phyloP scores from a whole-genome alignment of 352 stramenopile species.

The Nothophytophthora sp. region DNA sequence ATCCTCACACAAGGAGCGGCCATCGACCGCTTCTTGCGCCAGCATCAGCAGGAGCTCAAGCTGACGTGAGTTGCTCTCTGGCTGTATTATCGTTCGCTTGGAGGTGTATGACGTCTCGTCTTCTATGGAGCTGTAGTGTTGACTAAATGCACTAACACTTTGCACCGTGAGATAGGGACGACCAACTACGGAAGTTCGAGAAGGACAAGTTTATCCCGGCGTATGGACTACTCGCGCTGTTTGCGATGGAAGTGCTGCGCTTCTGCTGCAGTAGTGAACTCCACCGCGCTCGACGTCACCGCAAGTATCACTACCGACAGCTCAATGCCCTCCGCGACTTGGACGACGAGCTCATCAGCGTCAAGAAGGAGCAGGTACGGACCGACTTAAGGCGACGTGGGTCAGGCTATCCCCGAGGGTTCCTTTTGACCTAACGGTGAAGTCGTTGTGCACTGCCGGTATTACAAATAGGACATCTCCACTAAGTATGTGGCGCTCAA shows the following conservation, averaged over 20 bases:
- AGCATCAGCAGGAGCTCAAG: constrained; percentile 69
- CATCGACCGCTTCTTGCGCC: constrained; percentile 60
- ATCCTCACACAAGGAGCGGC: constrained; percentile 65
- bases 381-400: no score
- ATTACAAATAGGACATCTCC: constrained; percentile 77
- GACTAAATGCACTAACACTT: constrained; percentile 5
- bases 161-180: constrained; percentile 34
- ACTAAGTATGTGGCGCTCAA: constrained; percentile 72
- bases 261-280: constrained; percentile 72
- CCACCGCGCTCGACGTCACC: constrained; percentile 40
- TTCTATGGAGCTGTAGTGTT: no score
- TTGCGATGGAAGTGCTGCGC: constrained; percentile 66
- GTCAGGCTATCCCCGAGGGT: no score
- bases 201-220: constrained; percentile 69
- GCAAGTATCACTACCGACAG: constrained; percentile 63
- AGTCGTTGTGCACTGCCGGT: no score
- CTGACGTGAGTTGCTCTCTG: constrained; percentile 37
- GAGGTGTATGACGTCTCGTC: no score
- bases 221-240: constrained; percentile 62
- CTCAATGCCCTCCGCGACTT: constrained; percentile 61
- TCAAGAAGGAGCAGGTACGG: constrained; percentile 69
- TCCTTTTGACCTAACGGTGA: no score
- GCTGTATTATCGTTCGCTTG: constrained; percentile 1
- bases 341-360: constrained; percentile 66
- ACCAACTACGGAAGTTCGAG: constrained; percentile 53